Conservation (phyloP, 352 stramenopile species). For the Saprolegnia diclina region DNA sequence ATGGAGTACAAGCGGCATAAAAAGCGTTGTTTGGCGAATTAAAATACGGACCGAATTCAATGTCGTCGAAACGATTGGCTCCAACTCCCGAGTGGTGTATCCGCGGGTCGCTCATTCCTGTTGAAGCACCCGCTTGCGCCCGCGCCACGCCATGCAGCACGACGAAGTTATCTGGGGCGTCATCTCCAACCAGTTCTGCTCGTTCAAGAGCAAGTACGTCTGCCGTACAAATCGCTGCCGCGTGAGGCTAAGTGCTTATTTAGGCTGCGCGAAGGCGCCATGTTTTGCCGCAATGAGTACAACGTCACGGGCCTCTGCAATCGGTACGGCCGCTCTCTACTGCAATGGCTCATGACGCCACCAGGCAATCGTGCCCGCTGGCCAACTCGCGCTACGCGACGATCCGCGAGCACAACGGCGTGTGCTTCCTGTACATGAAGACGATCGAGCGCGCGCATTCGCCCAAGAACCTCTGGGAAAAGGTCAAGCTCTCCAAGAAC, state of each 20-base stretch:
- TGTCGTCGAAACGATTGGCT: neutral
- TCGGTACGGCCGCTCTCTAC: conserved; percentile 39
- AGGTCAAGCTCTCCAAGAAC: conserved; percentile 95
- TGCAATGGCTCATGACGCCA: neutral
- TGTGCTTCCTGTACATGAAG: conserved; percentile 97
- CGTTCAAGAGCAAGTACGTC: conserved; percentile 94
- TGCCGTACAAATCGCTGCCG: neutral
- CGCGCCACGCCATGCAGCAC: conserved; percentile 76
- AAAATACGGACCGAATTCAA: neutral
- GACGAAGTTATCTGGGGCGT: conserved; percentile 99
- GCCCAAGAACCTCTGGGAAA: conserved; percentile 98
- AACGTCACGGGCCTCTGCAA: conserved; percentile 98
- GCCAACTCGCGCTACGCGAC: conserved; percentile 98
- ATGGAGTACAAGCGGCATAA: neutral
- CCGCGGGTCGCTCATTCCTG: neutral
- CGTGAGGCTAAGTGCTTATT: neutral
- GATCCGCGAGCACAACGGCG: conserved; percentile 95
- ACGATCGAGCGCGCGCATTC: conserved; percentile 98
- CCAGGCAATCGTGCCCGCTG: conserved; percentile 84
- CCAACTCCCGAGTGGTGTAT: neutral
- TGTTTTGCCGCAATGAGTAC: conserved; percentile 98
- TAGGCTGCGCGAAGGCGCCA: conserved; percentile 50
- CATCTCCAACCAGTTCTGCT: conserved; percentile 99
- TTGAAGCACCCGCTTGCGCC: neutral
- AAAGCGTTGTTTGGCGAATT: neutral